phyloP scores from a whole-genome alignment of 768 basidiomycete species.

The Lactarius sp. region DNA sequence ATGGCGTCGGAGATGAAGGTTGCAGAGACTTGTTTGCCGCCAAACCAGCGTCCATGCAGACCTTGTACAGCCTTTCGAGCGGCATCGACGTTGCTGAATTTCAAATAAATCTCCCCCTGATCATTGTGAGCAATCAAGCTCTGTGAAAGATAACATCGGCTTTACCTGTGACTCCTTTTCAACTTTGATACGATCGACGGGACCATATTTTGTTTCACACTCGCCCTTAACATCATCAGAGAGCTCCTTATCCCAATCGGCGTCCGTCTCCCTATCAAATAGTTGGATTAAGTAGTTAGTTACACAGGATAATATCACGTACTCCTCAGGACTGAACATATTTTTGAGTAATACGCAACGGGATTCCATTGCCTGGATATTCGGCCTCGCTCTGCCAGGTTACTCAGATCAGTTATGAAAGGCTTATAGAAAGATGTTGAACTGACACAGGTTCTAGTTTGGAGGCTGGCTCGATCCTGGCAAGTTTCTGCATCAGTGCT shows the following conservation, averaged over 20 bases:
- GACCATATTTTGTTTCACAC: conserved; percentile 87
- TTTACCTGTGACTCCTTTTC: conserved; percentile 90
- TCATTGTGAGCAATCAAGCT: neutral
- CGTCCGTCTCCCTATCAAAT: conserved; percentile 77
- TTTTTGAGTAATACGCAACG: conserved; percentile 85
- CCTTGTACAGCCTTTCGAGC: conserved; percentile 84
- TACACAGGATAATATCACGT: conserved; percentile 30
- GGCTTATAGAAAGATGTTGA: neutral
- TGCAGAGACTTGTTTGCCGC: conserved; percentile 84
- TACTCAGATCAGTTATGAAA: conserved; percentile 19
- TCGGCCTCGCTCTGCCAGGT: conserved; percentile 57
- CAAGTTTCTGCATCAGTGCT: conserved; percentile 99
- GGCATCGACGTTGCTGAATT: conserved; percentile 73
- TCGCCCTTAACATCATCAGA: conserved; percentile 95
- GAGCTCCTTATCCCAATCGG: conserved; percentile 95
- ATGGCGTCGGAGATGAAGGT: conserved; percentile 89
- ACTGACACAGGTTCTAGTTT: conserved; percentile 60
- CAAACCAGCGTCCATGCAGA: conserved; percentile 96
- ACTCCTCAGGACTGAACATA: conserved; percentile 99
- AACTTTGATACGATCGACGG: conserved; percentile 82
- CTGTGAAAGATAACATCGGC: neutral
- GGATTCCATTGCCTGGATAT: conserved; percentile 84
- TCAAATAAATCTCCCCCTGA: conserved; percentile 96
- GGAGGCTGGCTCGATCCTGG: conserved; percentile 73
- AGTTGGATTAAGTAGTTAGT: neutral